Percentiles rank a stretch among this genome's conserved stretches.
Conservation (phyloP, 2,329 filamentous ascomycete species). For the Cephalotrichum gorgonifer region DNA sequence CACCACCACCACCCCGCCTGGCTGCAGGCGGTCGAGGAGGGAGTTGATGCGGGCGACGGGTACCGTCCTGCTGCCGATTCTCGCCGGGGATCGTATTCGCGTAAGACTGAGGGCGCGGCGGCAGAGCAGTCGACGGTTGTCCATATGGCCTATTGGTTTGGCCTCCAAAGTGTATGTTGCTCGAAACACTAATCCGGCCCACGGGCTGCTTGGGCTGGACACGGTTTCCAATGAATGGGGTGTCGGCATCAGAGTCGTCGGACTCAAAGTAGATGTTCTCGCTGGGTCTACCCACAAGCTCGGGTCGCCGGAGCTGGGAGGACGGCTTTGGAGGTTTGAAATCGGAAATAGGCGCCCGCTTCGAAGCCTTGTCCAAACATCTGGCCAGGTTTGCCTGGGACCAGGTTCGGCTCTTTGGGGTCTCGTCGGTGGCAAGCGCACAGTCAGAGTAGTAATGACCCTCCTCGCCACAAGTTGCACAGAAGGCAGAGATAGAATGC, state of each 20-base stretch:
- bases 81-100: background rate
- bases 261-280: slow-evolving; percentile 3
- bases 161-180: slow-evolving; percentile 1
- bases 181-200: slow-evolving; percentile 3
- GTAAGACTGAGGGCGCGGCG: background rate
- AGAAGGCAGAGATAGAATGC: slow-evolving; percentile 33
- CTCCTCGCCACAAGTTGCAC: slow-evolving; percentile 43
- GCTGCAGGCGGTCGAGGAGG: background rate
- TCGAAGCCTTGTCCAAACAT: slow-evolving; percentile 14
- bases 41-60: background rate
- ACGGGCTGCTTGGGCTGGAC: slow-evolving; percentile 3
- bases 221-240: background rate
- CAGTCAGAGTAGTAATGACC: slow-evolving; percentile 51
- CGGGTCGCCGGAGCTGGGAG: background rate
- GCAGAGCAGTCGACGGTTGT: background rate
- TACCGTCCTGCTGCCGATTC: background rate
- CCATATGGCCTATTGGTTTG: background rate
- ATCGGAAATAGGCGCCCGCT: background rate
- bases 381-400: slow-evolving; percentile 34
- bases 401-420: slow-evolving; percentile 35
- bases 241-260: slow-evolving; percentile 3
- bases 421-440: slow-evolving; percentile 9
- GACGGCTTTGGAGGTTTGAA: background rate
- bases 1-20: background rate
- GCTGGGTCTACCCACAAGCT: background rate